Evolutionary conservation across 2,329 filamentous ascomycete genomes (phyloP), one percentile per base, ranked within the genome.

Genomic region (Didymellaceae sp.): DNA sequence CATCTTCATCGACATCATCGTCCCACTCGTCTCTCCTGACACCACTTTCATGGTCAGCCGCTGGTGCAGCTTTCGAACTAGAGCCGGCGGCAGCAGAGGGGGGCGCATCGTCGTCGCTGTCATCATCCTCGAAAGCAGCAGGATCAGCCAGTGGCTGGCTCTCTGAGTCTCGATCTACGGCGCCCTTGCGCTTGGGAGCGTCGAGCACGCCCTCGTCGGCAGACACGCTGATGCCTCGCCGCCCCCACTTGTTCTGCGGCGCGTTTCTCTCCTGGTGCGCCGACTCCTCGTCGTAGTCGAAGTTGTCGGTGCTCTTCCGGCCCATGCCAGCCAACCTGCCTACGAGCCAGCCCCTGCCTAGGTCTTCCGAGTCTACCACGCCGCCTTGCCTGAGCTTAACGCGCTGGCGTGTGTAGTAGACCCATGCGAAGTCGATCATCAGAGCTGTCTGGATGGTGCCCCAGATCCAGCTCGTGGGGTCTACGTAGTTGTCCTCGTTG

Each of bases 351-450:
- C 91, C 90, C 47, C 90, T 86, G 57, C 86, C 83, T 68, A 96
- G 80, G 70, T 97, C 93, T 59, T 97, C 92, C 4, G 88, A 87
- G 68, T 97, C 93, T 11, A 97, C 90, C 14, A 97, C 81, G 6
- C 91, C 90, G 34, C 93, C 93, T 59, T 85, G 87, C 55, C 93
- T 84, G 13, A 97, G 86, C 86, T 97, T 97, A 67, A 97, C 91
- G 49, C 92, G 85, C 77, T 97, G 93, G 57, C 93, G 84, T 9
- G 88, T 89, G 78, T 90, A 97, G 79, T 97, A 97, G 1, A 97
- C 91, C 91, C 92, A 97, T 26, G 91, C 91, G 70, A 97, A 97
- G 75, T 97, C 93, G 62, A 92, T 72, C 74, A 97, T 97, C 33
- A 97, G 84, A 1, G 88, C 86, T 0, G 91, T 97, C 77, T 97